phyloP scores from a whole-genome alignment of 2,329 filamentous ascomycete species.

The Claviceps arundinis region DNA sequence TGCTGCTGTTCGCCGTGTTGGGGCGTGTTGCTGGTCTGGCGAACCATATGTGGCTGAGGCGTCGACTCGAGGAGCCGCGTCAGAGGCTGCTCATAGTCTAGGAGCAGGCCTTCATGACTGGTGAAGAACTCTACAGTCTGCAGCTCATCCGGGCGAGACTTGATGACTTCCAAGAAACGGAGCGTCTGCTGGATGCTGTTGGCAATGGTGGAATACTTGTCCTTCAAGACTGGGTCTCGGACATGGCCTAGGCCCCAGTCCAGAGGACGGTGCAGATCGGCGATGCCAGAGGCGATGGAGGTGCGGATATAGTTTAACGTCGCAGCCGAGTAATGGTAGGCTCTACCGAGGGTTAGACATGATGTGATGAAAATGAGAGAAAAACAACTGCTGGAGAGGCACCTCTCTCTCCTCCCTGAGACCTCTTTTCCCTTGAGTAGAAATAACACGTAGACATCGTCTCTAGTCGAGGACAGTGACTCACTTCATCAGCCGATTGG shows the following conservation, averaged over 20 bases:
- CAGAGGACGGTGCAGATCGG: slow-evolving; percentile 82
- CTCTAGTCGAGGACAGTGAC: slow-evolving; percentile 8
- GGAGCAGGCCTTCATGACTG: slow-evolving; percentile 82
- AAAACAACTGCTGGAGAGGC: background rate
- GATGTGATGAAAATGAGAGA: background rate
- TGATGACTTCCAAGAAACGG: slow-evolving; percentile 87
- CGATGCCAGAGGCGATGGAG: slow-evolving; percentile 74
- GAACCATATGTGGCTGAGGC: slow-evolving; percentile 12
- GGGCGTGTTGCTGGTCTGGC: background rate
- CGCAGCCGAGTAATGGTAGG: slow-evolving; percentile 90
- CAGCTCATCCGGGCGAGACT: slow-evolving; percentile 70
- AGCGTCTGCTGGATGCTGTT: slow-evolving; percentile 78
- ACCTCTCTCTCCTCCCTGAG: no score
- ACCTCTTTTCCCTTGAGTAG: no score
- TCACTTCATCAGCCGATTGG: slow-evolving; percentile 62
- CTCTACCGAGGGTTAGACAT: slow-evolving; percentile 30
- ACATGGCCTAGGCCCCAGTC: slow-evolving; percentile 95
- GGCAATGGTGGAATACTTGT: slow-evolving; percentile 77
- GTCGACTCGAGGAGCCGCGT: slow-evolving; percentile 64
- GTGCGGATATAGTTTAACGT: slow-evolving; percentile 89
- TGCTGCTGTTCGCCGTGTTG: background rate
- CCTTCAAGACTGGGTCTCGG: slow-evolving; percentile 66
- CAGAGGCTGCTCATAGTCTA: slow-evolving; percentile 86
- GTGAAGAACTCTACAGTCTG: slow-evolving; percentile 92
- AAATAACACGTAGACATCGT: background rate